Conservation (phyloP, 106 monocot genomes). For the Platanthera zijinensis region DNA sequence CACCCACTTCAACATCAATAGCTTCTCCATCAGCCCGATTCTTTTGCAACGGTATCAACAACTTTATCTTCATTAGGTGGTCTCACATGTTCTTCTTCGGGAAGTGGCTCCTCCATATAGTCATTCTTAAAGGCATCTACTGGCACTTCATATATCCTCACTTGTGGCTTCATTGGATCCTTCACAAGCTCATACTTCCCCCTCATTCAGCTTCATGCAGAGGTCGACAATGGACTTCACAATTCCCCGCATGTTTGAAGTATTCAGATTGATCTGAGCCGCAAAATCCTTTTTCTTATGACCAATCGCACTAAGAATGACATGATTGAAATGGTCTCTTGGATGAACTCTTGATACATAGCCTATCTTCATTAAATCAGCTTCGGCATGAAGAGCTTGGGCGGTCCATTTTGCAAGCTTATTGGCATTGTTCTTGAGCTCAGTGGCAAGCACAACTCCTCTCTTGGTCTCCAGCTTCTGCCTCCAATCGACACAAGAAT, state of each 20-base stretch:
- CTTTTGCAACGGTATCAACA: constrained; percentile 12
- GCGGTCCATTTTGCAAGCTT: constrained; percentile 98
- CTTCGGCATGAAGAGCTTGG: constrained; percentile 77
- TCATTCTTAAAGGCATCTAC: constrained; percentile 95
- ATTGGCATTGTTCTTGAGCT: constrained; percentile 99
- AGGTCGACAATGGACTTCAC: constrained; percentile 96
- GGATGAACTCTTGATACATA: constrained; percentile 85
- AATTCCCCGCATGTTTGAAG: constrained; percentile 94
- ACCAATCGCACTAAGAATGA: constrained; percentile 75
- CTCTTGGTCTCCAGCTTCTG: no score
- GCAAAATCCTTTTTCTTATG: constrained; percentile 92
- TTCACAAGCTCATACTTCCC: constrained; percentile 97
- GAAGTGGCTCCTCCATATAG: constrained; percentile 93
- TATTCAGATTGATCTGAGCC: constrained; percentile 88
- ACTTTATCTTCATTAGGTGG: constrained; percentile 46
- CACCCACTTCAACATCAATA: no score
- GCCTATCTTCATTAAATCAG: constrained; percentile 93
- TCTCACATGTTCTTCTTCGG: constrained; percentile 92
- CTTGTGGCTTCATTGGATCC: no score
- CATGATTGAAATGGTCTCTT: constrained; percentile 82
- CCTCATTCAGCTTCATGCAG: constrained; percentile 92
- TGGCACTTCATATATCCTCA: constrained; percentile 94
- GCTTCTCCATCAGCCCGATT: constrained; percentile 39
- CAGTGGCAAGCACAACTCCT: no score
- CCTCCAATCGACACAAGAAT: no score